A percentile compares a stretch with the other conserved stretches of the same genome.
Evolutionary conservation across 768 basidiomycete species (phyloP).

Genomic region (Termitomyces sp.): DNA sequence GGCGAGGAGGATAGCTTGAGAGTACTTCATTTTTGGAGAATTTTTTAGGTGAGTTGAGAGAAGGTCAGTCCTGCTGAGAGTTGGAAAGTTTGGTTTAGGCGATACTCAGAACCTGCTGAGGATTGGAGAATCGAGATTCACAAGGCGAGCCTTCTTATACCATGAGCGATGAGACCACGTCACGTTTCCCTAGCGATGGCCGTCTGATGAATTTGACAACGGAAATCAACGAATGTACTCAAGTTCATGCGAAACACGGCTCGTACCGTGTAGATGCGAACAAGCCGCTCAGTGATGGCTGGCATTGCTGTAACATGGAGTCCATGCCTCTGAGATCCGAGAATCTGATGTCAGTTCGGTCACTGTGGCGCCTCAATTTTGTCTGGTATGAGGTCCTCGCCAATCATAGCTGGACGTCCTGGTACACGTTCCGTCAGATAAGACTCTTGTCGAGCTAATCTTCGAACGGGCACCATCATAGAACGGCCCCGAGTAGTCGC

Average conservation of each 20-base stretch:
- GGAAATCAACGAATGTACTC: not conserved
- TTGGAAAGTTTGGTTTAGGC: conserved; percentile 1
- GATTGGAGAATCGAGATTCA: conserved; percentile 1
- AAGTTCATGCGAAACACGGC: not conserved
- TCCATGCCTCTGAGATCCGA: not conserved
- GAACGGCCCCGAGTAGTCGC: not conserved
- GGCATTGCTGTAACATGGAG: not conserved
- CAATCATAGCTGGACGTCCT: not conserved
- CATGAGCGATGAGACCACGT: not conserved
- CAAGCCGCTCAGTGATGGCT: not conserved
- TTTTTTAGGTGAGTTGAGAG: conserved; percentile 1
- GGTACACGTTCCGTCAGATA: not conserved
- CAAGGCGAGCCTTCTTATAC: conserved; percentile 2
- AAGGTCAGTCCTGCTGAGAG: conserved; percentile 9
- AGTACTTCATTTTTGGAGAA: conserved; percentile 14
- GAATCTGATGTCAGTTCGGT: not conserved
- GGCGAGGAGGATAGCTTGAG: conserved; percentile 13
- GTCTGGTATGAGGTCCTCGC: not conserved
- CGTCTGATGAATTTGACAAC: not conserved
- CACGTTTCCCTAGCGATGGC: not conserved
- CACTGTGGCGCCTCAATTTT: not conserved
- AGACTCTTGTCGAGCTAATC: not conserved
- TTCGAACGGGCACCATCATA: not conserved
- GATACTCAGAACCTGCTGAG: conserved; percentile 14
- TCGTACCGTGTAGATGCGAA: not conserved